Percentiles rank a stretch among this genome's conserved stretches.
phyloP scores from a whole-genome alignment of 768 basidiomycete species.

The Rhodotorula babjevae region DNA sequence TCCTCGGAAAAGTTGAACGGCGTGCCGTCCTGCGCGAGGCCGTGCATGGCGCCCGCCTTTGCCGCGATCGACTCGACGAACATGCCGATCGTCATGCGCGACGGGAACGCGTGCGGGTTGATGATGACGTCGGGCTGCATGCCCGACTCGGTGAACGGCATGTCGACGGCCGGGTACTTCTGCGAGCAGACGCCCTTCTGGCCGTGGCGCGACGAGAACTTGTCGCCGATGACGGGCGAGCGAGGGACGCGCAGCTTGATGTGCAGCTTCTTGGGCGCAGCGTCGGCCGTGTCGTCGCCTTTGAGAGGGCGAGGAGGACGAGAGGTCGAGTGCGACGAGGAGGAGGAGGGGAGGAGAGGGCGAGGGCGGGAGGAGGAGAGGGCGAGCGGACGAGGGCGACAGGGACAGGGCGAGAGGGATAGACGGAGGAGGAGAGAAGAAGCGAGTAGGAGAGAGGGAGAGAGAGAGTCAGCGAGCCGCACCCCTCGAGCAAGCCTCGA shows the following conservation, averaged over 20 bases:
- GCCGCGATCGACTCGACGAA: conserved; percentile 99
- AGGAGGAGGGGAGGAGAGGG: too few relatives aligned
- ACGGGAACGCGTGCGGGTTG: conserved; percentile 98
- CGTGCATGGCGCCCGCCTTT: conserved; percentile 98
- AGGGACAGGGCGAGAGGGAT: too few relatives aligned
- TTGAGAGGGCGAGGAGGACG: neutral
- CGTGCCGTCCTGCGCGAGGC: conserved; percentile 94
- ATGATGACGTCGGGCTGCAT: conserved; percentile 99
- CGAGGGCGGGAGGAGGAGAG: too few relatives aligned
- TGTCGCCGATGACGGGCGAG: conserved; percentile 95
- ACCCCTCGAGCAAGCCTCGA: too few relatives aligned
- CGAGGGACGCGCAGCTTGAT: conserved; percentile 88
- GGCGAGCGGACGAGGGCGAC: too few relatives aligned
- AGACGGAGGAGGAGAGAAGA: too few relatives aligned
- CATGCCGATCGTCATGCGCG: conserved; percentile 99
- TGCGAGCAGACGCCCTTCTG: conserved; percentile 99
- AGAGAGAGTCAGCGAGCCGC: neutral
- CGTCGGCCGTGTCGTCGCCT: conserved; percentile 83
- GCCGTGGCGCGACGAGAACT: conserved; percentile 97
- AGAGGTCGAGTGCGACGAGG: too few relatives aligned
- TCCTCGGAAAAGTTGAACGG: conserved; percentile 87
- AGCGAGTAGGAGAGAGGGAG: too few relatives aligned
- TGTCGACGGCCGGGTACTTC: conserved; percentile 95
- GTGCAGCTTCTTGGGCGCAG: conserved; percentile 85
- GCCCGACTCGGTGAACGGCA: conserved; percentile 98